Base-by-base conservation (phyloP, 2,329 filamentous ascomycete genomes). In the Diaporthe citri region DNA sequence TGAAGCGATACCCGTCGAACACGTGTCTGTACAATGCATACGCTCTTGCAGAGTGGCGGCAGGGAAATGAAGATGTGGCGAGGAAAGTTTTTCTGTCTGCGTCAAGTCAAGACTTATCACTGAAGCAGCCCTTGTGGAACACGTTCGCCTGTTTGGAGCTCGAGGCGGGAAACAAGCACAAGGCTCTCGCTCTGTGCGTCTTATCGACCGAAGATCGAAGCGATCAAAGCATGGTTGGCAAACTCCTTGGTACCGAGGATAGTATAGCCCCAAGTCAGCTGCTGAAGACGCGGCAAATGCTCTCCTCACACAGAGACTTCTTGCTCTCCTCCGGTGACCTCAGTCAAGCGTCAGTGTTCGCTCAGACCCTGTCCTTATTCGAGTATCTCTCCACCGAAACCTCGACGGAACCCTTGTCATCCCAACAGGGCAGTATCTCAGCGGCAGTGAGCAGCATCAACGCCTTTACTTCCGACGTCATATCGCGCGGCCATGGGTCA, bases 21-120 rank as follows among this genome's bases (percentile, higher is more conserved):
- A 82, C 94, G 4, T 85, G 87, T 20, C 85, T 98, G 0, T 98
- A 97, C 83, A 93, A 95, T 78, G 91, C 92, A 0, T 97, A 96
- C 80, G 94, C 93, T 0, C 84, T 95, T 20, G 90, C 95, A 4
- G 94, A 97, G 82, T 87, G 84, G 77, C 85, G 86, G 1, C 88
- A 88, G 41, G 90, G 88, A 0, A 92, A 93, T 34, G 78, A 81
- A 1, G 86, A 90, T 0, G 85, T 90, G 62, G 92, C 93, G 6
- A 84, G 87, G 31, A 91, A 90, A 70, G 91, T 97, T 0, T 89
- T 96, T 79, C 82, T 87, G 1, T 93, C 93, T 1, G 92, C 94
- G 2, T 85, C 95, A 6, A 80, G 79, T 22, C 79, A 82, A 75
- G 78, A 87, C 4, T 80, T 93, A 4, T 84, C 31, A 81, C 84